Base-by-base conservation (phyloP, 371 early-diverging fungal genomes). In the Choanephora cucurbitarum region DNA sequence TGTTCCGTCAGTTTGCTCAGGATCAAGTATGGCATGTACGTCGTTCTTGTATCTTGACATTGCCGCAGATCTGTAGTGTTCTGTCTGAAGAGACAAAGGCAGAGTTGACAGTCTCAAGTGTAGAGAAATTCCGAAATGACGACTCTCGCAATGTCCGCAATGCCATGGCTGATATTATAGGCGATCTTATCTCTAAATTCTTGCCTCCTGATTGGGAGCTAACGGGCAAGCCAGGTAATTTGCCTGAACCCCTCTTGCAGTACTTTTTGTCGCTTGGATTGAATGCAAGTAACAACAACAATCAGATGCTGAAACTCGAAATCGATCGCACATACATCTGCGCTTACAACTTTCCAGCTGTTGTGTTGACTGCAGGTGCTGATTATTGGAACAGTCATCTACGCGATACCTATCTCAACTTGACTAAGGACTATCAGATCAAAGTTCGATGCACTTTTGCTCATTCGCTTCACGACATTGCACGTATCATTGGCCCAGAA, bases 21-120 rank as follows among this genome's bases (percentile, higher is more conserved):
- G 83, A 85, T 49, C 78, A 77, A 31, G 81, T 81, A 24, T 85
- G 85, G 85, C 85, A 85, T 57, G 80, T 82, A 17, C 75, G 85
- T 42, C 69, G 79, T 18, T 80, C 85, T 17, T 81, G 83, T 54
- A 77, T 82, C 15, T 59, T 78, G 5, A 66, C 81, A 2, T 60
- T 85, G 3, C 80, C 83, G 4, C 53, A 75, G 8, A 47, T 85
- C 10, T 75, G 82, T 34, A 64, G 65, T 11, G 77, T 78, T 1
- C 52, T 85, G 22, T 75, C 80, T 0, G 66, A 67, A 5, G 79
- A 79, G 23, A 50, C 68, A 39, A 77, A 70, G 46, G 56, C 66
- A 0, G 62, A 58, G 28, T 57, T 67, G 44, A 75, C 76, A 6
- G 73, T 77, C 7, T 77, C 79, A 44, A 72, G 75, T 9, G 74